These are phyloP conservation scores for Clohesyomyces aquaticus DNA, from an alignment of 495 filamentous ascomycete genomes.

Conservation along the genomic window DNA sequence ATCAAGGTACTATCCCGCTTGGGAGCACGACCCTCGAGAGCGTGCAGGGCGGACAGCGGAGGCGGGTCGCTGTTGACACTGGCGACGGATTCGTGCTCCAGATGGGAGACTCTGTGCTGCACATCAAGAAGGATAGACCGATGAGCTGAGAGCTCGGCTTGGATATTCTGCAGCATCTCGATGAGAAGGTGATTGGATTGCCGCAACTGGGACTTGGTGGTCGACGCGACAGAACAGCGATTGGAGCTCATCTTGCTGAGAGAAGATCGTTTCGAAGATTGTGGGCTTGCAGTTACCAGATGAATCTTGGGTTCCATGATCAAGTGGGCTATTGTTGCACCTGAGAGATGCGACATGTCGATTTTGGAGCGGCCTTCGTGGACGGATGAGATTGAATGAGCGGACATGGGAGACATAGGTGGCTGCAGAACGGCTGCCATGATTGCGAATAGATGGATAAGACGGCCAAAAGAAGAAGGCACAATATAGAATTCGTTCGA, in stretches of 20 bases:
- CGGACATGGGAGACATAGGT: constrained; percentile 8
- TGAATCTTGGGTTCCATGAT: constrained; percentile 19
- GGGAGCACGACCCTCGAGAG: constrained; percentile 18
- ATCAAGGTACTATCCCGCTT: constrained; percentile 25
- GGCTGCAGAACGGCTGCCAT: constrained; percentile 11
- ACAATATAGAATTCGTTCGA: background rate
- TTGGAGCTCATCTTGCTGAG: constrained; percentile 17
- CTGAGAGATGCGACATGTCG: constrained; percentile 28
- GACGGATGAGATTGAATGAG: background rate
- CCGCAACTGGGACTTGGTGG: constrained; percentile 26
- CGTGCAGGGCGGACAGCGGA: constrained; percentile 11
- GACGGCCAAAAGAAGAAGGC: background rate
- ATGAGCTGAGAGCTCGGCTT: constrained; percentile 26
- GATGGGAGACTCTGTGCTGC: constrained; percentile 29
- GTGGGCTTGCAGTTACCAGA: constrained; percentile 12
- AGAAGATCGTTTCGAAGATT: constrained; percentile 6
- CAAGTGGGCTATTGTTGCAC: constrained; percentile 25
- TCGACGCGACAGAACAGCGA: constrained; percentile 19
- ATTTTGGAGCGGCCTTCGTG: constrained; percentile 10
- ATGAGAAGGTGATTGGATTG: constrained; percentile 29
- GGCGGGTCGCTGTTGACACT: constrained; percentile 18
- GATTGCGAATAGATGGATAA: constrained; percentile 2
- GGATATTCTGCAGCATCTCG: constrained; percentile 31
- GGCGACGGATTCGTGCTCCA: constrained; percentile 22
- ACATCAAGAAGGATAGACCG: constrained; percentile 32